Conservation (phyloP, 192 early-diverging fungal species). For the Entomortierella chlamydospora region DNA sequence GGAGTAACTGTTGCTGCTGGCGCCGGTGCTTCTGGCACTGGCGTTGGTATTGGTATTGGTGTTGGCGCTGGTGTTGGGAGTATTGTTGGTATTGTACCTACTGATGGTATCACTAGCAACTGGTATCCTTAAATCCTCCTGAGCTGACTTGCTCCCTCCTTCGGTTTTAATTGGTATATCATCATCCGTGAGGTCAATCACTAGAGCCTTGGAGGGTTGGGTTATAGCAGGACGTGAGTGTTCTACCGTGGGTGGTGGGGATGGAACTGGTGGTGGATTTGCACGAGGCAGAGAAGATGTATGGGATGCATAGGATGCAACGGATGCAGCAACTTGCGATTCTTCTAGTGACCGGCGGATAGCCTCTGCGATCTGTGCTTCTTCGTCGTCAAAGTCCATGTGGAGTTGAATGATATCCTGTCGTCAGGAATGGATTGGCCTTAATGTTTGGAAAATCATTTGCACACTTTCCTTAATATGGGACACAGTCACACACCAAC, state of each 20-base stretch:
- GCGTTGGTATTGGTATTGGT: too few species aligned
- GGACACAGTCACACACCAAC: not conserved
- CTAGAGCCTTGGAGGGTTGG: not conserved
- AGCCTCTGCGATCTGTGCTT: constrained; percentile 36
- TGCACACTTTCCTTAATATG: too few species aligned
- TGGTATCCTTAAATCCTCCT: not conserved
- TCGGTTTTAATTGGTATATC: constrained; percentile 7
- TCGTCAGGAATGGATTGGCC: too few species aligned
- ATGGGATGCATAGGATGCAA: not conserved
- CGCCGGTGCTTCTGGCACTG: too few species aligned
- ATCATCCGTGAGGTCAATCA: constrained; percentile 43
- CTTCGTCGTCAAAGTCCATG: constrained; percentile 34
- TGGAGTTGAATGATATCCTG: too few species aligned
- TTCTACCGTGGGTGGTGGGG: not conserved
- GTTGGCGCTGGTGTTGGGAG: too few species aligned
- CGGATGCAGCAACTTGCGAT: not conserved
- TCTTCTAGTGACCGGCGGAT: constrained; percentile 41
- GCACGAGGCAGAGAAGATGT: too few species aligned
- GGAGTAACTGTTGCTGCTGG: too few species aligned
- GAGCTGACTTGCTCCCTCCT: not conserved
- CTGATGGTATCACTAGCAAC: not conserved
- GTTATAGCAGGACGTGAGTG: not conserved
- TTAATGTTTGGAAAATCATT: not conserved
- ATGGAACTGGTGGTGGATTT: not conserved
- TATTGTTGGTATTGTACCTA: not conserved